Base-by-base conservation (phyloP, 352 stramenopile species). In the Pythium chondricola region DNA sequence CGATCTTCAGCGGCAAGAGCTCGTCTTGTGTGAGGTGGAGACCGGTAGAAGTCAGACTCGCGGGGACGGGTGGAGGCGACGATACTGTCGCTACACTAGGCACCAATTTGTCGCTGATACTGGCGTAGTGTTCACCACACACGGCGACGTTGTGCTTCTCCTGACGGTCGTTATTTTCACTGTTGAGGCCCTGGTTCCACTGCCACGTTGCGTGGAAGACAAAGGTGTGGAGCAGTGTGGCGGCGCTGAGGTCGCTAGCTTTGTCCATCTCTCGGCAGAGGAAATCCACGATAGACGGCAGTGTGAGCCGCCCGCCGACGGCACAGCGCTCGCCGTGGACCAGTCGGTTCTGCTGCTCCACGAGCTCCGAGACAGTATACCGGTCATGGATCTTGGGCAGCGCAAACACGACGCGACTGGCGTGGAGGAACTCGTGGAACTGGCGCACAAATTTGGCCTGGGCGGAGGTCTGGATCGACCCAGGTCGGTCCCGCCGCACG, bases 391-490 rank as follows among this genome's bases (percentile, higher is more conserved):
- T 74, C 42, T 66, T 63, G 13, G 78, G 81, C 4, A 93, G 49
- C 22, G 81, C 79, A 50, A 90, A 90, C 4, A 90, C 77, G 18
- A 93, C 61, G 29, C 71, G 69, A n/a, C 71, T 57, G 3, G 61
- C 61, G 50, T 83, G 83, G 44, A 90, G 63, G 37, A 88, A 89
- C 20, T 83, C 72, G 53, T 90, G 75, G 53, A 93, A 90, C 29
- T 63, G 65, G 37, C 68, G 65, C 14, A 90, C 74, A 38, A 90
- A 93, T 47, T 87, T 85, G 33, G 62, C 59, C 43, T 93, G 81
- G 1, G 58, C 74, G 5, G 72, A 65, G 0, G 81, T 93, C 49
- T 93, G 78, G n/a, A 93, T 71, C 7, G 81, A 93, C 6, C 81
- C 81, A 4, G 76, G 78, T 0, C 78, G 69, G 25, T 89, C 81